Evolutionary conservation across 2,329 filamentous ascomycete species (phyloP), one percentile per base, ranked within the genome.

Genomic region (Hypoxylon sp.): DNA sequence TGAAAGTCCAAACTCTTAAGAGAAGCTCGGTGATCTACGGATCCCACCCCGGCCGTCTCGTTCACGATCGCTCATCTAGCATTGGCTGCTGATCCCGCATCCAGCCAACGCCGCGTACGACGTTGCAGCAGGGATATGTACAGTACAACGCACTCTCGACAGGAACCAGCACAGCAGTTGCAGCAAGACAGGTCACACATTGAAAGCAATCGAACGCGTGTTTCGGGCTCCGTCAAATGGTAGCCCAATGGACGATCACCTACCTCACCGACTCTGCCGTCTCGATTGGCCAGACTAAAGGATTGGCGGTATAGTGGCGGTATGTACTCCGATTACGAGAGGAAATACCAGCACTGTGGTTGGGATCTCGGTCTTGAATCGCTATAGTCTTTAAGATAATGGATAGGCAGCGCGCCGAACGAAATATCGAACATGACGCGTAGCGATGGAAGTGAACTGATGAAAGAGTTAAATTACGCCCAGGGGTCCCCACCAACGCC

Each of bases 41-140:
- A 59, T 59, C 58, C 59, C 41, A 63, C 60, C 60, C 63, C 57
- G 51, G 28, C 50, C 48, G 48, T 58, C 63, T 71, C 62, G 69
- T 55, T 68, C 72, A 68, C 72, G 73, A 75, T 75, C 70, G 68
- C 60, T 68, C 65, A 75, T 75, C 73, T 75, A 63, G 72, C 73
- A 75, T 71, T 71, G 69, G 69, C 25, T 63, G 67, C 51, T 66
- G 69, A 71, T 71, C 67, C 62, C 64, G 65, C 64, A 60, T 63
- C 58, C 45, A 69, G 58, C 61, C 63, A 70, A 66, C 65, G 57
- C 67, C 55, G 63, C 60, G 60, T 71, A 65, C 68, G 43, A 72
- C 70, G 56, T 55, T 70, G 57, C 60, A 62, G 61, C 65, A 68
- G 55, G 64, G 64, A 63, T 67, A 28, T 53, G 43, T 46, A 61